phyloP scores from a whole-genome alignment of 306 rosid genomes.

The Lathyrus tuberosus region DNA sequence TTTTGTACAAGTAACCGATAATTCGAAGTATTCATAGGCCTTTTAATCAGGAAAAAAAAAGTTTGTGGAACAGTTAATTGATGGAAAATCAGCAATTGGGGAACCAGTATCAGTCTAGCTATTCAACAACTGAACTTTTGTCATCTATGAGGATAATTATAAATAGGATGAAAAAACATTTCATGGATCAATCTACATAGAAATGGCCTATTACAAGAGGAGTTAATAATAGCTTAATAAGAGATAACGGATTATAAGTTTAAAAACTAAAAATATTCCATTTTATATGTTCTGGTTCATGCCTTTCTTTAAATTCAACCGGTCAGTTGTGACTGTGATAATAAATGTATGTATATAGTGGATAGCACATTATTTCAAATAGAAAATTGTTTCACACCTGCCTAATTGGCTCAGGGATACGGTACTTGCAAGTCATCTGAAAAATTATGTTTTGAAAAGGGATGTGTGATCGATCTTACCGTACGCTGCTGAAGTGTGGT shows the following conservation, averaged over 20 bases:
- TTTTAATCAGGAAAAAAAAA: not conserved
- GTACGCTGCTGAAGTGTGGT: conserved; percentile 85
- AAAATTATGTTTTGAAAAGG: conserved; percentile 13
- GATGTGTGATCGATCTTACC: conserved; percentile 48
- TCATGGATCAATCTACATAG: not conserved
- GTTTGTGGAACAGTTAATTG: conserved; percentile 23
- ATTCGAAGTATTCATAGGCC: conserved; percentile 1
- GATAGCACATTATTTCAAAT: conserved; percentile 28
- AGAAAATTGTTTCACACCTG: conserved; percentile 71
- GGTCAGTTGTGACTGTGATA: not conserved
- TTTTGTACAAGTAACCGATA: conserved; percentile 5
- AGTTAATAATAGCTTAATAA: not conserved
- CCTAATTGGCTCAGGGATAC: conserved; percentile 83
- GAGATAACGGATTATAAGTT: not conserved
- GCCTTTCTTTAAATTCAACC: conserved; percentile 9
- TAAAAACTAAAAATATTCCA: not conserved
- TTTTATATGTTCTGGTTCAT: not conserved
- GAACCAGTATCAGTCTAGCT: conserved; percentile 16
- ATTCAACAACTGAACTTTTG: conserved; percentile 18
- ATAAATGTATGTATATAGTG: not conserved
- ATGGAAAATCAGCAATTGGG: conserved; percentile 22
- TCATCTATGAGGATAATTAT: conserved; percentile 10
- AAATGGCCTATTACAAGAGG: conserved; percentile 25
- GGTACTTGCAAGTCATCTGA: conserved; percentile 78
- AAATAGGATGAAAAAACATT: conserved; percentile 11